Base-by-base conservation (phyloP, 495 filamentous ascomycete genomes). In the Rostrohypoxylon terebratum region DNA sequence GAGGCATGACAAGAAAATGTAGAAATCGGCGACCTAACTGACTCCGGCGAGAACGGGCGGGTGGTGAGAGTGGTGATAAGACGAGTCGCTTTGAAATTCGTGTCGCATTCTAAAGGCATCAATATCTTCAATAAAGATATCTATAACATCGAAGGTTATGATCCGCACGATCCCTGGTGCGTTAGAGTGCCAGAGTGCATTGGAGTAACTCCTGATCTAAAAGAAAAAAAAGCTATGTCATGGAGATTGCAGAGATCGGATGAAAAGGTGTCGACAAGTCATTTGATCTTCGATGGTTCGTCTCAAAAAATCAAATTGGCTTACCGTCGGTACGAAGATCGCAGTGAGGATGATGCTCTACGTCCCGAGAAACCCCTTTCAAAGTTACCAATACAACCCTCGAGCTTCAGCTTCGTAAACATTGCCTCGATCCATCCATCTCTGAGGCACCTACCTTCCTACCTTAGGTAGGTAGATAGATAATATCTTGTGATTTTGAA, bases 61-160 rank as follows among this genome's bases (percentile, higher is more conserved):
- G 34, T 36, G 2, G 28, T 7, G 28, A 20, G 9, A 28, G 18
- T 55, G 8, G 20, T 16, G n/a, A 31, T 20, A 55, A 36, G 7
- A 31, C 11, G 18, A 1, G 1, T 31, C 21, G 34, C 5, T n/a
- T 42, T 21, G 20, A 11, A 25, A 3, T 28, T 5, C 18, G 7
- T 18, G 8, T 59, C 20, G 18, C 18, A 42, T 25, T 23, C n/a
- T 40, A 42, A 10, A 28, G 25, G 20, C 20, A 6, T n/a, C 14
- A 33, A 21, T 18, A 25, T n/a, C 10, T n/a, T n/a, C n/a, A n/a
- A n/a, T n/a, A n/a, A 59, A 25, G 50, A 47, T n/a, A 44, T 20
- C 11, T 36, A 64, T 68, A 68, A 31, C 47, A 72, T 65, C 54
- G 68, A 50, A 55, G 9, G 13, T 9, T 69, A 66, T 70, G 71